Evolutionary conservation across 192 early-diverging fungal species (phyloP).

Genomic region (Podila epicladia): DNA sequence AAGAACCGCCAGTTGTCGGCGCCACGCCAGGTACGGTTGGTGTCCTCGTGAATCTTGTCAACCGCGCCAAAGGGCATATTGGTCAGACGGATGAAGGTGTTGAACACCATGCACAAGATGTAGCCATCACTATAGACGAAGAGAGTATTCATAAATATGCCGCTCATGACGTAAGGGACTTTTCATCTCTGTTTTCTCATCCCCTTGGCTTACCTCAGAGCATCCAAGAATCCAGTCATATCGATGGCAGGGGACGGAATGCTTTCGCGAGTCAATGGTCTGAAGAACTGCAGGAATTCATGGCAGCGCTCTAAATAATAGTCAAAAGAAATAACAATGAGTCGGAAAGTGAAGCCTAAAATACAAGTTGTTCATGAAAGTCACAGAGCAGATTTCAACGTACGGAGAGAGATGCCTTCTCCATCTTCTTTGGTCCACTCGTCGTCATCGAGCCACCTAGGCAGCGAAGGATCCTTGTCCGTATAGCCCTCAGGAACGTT

Average conservation of each 20-base stretch:
- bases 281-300: slow-evolving; percentile 57
- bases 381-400: neutral
- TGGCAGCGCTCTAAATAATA: slow-evolving; percentile 55
- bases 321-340: too few species aligned
- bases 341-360: too few species aligned
- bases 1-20: slow-evolving; percentile 69
- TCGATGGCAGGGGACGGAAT: slow-evolving; percentile 40
- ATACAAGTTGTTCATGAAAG: too few species aligned
- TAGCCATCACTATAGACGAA: slow-evolving; percentile 54
- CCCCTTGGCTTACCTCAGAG: slow-evolving; percentile 41
- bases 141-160: neutral
- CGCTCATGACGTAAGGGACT: neutral
- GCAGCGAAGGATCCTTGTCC: slow-evolving; percentile 37
- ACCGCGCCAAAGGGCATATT: slow-evolving; percentile 67
- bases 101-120: slow-evolving; percentile 60
- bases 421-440: slow-evolving; percentile 3
- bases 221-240: slow-evolving; percentile 55
- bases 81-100: slow-evolving; percentile 59
- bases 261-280: slow-evolving; percentile 20
- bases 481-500: slow-evolving; percentile 31
- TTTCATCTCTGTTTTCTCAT: neutral
- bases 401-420: slow-evolving; percentile 16
- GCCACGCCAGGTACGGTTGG: slow-evolving; percentile 60
- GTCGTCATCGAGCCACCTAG: slow-evolving; percentile 34
- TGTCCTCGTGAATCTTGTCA: slow-evolving; percentile 64